Conservation (phyloP, 148 eudicot genomes). For the Rhododendron molle region DNA sequence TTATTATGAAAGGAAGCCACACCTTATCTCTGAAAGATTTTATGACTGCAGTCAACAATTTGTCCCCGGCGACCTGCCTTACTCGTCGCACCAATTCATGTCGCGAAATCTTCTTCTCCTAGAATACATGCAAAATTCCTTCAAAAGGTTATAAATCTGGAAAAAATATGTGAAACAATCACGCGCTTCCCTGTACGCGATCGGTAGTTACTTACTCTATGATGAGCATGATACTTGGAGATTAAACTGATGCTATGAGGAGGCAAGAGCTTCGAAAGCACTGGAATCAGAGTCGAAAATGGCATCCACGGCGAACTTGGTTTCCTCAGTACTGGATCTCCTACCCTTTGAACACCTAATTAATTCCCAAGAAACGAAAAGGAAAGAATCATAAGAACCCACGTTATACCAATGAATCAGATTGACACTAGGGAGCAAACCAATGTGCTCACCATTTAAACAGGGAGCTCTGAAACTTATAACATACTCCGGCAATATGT, state of each 20-base stretch:
- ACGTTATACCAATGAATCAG: neutral
- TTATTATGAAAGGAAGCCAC: neutral
- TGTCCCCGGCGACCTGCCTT: slow-evolving; percentile 43
- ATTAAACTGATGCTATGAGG: slow-evolving; percentile 21
- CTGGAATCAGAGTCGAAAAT: slow-evolving; percentile 40
- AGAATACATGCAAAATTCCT: neutral
- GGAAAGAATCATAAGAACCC: neutral
- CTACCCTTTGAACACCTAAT: slow-evolving; percentile 16
- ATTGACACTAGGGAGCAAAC: neutral
- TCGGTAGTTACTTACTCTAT: slow-evolving; percentile 27
- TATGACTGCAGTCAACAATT: slow-evolving; percentile 36
- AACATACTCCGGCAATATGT: slow-evolving; percentile 66
- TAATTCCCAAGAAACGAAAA: neutral
- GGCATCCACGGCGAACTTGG: slow-evolving; percentile 73
- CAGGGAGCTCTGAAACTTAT: slow-evolving; percentile 43
- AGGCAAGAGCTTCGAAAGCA: slow-evolving; percentile 45
- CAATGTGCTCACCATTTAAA: slow-evolving; percentile 23
- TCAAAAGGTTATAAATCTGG: neutral
- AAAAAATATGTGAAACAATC: neutral
- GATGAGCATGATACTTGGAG: slow-evolving; percentile 25
- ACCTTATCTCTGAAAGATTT: slow-evolving; percentile 38
- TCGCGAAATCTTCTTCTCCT: slow-evolving; percentile 57
- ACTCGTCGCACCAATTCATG: slow-evolving; percentile 36
- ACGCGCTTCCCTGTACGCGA: neutral
- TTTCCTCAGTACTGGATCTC: slow-evolving; percentile 10